Percentiles rank a stretch among this genome's conserved stretches.
Conservation (phyloP, 2,329 filamentous ascomycete genomes). For the Didymella arachidicola region DNA sequence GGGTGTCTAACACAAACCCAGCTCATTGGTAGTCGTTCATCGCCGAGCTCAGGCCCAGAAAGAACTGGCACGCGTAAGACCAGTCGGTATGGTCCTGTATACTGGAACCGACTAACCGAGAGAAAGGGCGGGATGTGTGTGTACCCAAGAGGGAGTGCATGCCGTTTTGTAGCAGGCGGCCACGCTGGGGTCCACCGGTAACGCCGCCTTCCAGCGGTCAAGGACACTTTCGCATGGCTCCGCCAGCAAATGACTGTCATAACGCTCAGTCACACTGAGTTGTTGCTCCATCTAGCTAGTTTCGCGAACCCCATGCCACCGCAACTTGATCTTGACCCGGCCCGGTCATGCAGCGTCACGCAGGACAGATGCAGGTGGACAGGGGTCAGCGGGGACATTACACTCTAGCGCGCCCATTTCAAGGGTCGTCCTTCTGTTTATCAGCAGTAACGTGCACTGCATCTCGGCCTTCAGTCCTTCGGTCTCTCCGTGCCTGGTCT, state of each 20-base stretch:
- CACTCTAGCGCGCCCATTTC: conserved; percentile 23
- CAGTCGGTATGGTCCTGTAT: background rate
- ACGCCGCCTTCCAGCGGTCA: conserved; percentile 19
- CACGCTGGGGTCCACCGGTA: conserved; percentile 18
- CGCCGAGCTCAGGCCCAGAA: conserved; percentile 8
- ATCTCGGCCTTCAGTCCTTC: conserved; percentile 13
- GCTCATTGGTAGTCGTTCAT: conserved; percentile 6
- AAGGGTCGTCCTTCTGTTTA: conserved; percentile 26
- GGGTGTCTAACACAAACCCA: conserved; percentile 6
- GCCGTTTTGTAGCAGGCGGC: conserved; percentile 6
- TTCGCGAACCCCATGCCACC: conserved; percentile 29
- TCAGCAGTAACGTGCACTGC: conserved; percentile 24
- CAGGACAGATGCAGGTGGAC: conserved; percentile 31
- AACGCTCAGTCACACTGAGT: conserved; percentile 25
- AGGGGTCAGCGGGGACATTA: conserved; percentile 28
- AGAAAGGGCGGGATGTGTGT: conserved; percentile 25
- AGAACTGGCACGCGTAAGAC: conserved; percentile 9
- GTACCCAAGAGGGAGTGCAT: conserved; percentile 14
- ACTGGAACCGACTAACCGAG: conserved; percentile 9
- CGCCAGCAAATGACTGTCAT: conserved; percentile 20
- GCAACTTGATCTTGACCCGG: conserved; percentile 27
- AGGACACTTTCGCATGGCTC: conserved; percentile 8
- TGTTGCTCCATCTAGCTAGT: conserved; percentile 30
- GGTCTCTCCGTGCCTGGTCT: conserved; percentile 4
- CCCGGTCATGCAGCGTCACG: conserved; percentile 30